Conservation (phyloP, 202 grass and related monocot genomes). For the Panicum virgatum region DNA sequence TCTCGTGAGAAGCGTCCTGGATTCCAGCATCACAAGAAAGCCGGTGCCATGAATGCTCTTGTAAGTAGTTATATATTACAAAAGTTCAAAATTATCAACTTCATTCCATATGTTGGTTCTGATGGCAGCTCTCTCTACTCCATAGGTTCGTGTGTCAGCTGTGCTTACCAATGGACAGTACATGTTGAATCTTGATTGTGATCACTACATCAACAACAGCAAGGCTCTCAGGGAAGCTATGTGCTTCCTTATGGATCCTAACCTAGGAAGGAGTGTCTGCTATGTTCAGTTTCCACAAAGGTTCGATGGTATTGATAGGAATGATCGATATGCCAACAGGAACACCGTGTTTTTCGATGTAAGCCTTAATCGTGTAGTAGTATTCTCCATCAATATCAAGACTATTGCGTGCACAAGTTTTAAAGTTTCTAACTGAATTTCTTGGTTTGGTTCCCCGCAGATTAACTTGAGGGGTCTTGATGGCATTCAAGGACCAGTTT, state of each 20-base stretch:
- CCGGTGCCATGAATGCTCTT: slow-evolving; percentile 92
- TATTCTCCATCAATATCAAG: neutral
- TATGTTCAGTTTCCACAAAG: slow-evolving; percentile 82
- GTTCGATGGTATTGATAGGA: slow-evolving; percentile 68
- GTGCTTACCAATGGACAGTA: slow-evolving; percentile 77
- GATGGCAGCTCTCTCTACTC: slow-evolving; percentile 22
- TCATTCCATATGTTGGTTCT: slow-evolving; percentile 29
- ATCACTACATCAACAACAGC: slow-evolving; percentile 83
- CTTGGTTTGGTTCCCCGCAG: slow-evolving; percentile 32
- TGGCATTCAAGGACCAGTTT: slow-evolving; percentile 89
- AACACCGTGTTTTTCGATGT: slow-evolving; percentile 77
- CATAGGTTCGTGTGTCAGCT: slow-evolving; percentile 71
- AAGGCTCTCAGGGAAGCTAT: slow-evolving; percentile 80
- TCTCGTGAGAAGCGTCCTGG: slow-evolving; percentile 93
- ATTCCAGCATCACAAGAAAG: slow-evolving; percentile 85
- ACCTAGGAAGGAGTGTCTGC: slow-evolving; percentile 59
- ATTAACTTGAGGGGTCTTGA: slow-evolving; percentile 90
- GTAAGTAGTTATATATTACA: slow-evolving; percentile 37
- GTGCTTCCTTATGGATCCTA: slow-evolving; percentile 76
- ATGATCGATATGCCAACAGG: slow-evolving; percentile 65
- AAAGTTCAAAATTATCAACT: neutral
- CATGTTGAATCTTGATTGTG: slow-evolving; percentile 81
- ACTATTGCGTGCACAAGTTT: neutral
- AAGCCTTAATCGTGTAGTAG: slow-evolving; percentile 17
- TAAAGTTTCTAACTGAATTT: slow-evolving; percentile 21